A percentile compares a stretch with the other conserved stretches of the same genome.
These are phyloP conservation scores for Kwoniella mangroviensis DNA, from an alignment of 768 basidiomycete species.

Conservation along the genomic window DNA sequence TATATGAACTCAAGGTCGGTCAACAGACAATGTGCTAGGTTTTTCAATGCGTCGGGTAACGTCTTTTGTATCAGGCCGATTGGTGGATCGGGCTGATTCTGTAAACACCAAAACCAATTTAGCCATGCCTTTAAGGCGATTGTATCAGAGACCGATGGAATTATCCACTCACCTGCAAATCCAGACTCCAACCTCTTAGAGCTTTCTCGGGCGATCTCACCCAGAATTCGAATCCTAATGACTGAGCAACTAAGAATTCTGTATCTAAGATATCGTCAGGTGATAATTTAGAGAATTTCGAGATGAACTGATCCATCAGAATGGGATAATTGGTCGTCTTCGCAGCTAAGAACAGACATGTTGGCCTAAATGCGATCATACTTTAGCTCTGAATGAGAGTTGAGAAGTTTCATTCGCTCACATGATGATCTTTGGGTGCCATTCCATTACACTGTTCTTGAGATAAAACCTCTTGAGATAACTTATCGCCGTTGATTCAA, in stretches of 20 bases:
- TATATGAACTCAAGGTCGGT: slow-evolving; percentile 92
- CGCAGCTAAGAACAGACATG: slow-evolving; percentile 89
- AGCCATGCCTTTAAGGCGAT: too few species aligned
- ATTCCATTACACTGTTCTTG: slow-evolving; percentile 98
- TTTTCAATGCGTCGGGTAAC: slow-evolving; percentile 70
- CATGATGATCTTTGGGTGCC: slow-evolving; percentile 99
- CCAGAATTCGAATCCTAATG: slow-evolving; percentile 89
- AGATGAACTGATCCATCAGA: slow-evolving; percentile 80
- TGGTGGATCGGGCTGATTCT: slow-evolving; percentile 68
- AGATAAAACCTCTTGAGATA: slow-evolving; percentile 97
- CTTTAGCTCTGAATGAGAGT: not conserved
- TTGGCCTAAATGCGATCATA: slow-evolving; percentile 69
- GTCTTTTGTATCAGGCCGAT: slow-evolving; percentile 63
- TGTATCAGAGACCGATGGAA: too few species aligned
- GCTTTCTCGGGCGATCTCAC: slow-evolving; percentile 60
- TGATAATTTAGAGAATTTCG: slow-evolving; percentile 78
- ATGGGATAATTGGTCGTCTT: slow-evolving; percentile 97
- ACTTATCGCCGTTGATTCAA: slow-evolving; percentile 86
- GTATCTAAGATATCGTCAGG: slow-evolving; percentile 87
- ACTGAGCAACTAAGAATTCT: slow-evolving; percentile 95
- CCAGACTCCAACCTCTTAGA: slow-evolving; percentile 53
- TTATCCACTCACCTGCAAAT: slow-evolving; percentile 54
- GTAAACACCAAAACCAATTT: not conserved
- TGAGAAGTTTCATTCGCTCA: slow-evolving; percentile 57
- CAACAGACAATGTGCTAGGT: slow-evolving; percentile 78